These are phyloP conservation scores for Neurospora sp. DNA, from an alignment of 495 filamentous ascomycete genomes.

Conservation along the genomic window DNA sequence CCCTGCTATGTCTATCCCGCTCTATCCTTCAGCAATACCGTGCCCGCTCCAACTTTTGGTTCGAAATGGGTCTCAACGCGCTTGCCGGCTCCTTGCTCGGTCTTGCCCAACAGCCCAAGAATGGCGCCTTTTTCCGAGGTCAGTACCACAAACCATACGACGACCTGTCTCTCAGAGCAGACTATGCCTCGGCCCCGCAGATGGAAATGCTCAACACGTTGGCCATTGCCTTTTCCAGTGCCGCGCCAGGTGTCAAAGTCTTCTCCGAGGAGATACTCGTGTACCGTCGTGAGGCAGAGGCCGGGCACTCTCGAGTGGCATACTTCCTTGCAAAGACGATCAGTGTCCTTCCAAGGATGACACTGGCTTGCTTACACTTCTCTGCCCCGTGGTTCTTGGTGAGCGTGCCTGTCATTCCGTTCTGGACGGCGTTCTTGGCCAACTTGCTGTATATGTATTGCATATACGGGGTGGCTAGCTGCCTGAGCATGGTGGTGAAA, in stretches of 20 bases:
- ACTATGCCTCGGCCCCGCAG: constrained; percentile 38
- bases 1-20: constrained; percentile 37
- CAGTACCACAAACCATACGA: constrained; percentile 40
- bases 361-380: constrained; percentile 45
- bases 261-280: constrained; percentile 49
- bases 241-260: constrained; percentile 42
- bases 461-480: constrained; percentile 46
- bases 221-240: constrained; percentile 44
- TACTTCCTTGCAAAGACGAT: constrained; percentile 50
- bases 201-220: constrained; percentile 40
- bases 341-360: constrained; percentile 37
- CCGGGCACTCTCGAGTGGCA: constrained; percentile 43
- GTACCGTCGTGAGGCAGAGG: constrained; percentile 40
- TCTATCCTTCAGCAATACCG: constrained; percentile 47
- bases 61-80: constrained; percentile 41
- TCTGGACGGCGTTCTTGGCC: constrained; percentile 30
- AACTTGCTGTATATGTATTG: constrained; percentile 49
- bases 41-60: constrained; percentile 33
- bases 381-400: constrained; percentile 41
- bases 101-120: constrained; percentile 34
- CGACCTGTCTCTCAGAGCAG: constrained; percentile 39
- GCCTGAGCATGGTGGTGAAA: constrained; percentile 37
- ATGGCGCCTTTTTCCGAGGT: constrained; percentile 44
- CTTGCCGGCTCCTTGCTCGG: constrained; percentile 46
- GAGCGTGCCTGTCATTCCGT: constrained; percentile 38